A percentile compares a stretch with the other conserved stretches of the same genome.
phyloP scores from a whole-genome alignment of 2,329 filamentous ascomycete genomes.

The Aspergillus sergii region DNA sequence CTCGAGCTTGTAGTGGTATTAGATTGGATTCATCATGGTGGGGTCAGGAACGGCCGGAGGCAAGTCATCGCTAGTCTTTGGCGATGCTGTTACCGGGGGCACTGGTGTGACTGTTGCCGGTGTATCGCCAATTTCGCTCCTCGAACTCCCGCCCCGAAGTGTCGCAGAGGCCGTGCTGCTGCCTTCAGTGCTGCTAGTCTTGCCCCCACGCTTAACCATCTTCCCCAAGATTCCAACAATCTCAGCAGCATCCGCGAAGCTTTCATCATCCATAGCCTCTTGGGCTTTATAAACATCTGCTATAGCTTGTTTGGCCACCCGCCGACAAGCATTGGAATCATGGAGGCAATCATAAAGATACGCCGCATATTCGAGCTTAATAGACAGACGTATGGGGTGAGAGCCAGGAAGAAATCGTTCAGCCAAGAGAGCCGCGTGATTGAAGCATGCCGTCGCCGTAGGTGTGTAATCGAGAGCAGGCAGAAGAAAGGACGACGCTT shows the following conservation, averaged over 20 bases:
- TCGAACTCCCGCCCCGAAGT: conserved; percentile 30
- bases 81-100: conserved; percentile 9
- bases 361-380: conserved; percentile 88
- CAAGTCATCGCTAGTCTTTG: conserved; percentile 11
- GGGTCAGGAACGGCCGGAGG: conserved; percentile 32
- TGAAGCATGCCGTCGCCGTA: conserved; percentile 78
- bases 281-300: conserved; percentile 87
- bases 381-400: conserved; percentile 83
- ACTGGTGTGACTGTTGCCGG: conserved; percentile 7
- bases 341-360: conserved; percentile 93
- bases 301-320: conserved; percentile 79
- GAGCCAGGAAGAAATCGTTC: conserved; percentile 79
- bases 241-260: conserved; percentile 89
- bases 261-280: conserved; percentile 92
- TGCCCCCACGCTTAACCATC: conserved; percentile 77
- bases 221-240: conserved; percentile 82
- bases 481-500: conserved; percentile 72
- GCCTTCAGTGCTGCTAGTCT: conserved; percentile 38
- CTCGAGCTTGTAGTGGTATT: conserved; percentile 11
- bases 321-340: conserved; percentile 74
- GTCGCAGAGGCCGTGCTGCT: conserved; percentile 29
- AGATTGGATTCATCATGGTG: conserved; percentile 40
- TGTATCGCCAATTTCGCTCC: neutral
- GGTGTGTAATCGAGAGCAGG: conserved; percentile 80
- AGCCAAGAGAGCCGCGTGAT: conserved; percentile 73